Evolutionary conservation across 2,329 filamentous ascomycete species (phyloP), one percentile per base, ranked within the genome.

Genomic region (Geosmithia morbida): DNA sequence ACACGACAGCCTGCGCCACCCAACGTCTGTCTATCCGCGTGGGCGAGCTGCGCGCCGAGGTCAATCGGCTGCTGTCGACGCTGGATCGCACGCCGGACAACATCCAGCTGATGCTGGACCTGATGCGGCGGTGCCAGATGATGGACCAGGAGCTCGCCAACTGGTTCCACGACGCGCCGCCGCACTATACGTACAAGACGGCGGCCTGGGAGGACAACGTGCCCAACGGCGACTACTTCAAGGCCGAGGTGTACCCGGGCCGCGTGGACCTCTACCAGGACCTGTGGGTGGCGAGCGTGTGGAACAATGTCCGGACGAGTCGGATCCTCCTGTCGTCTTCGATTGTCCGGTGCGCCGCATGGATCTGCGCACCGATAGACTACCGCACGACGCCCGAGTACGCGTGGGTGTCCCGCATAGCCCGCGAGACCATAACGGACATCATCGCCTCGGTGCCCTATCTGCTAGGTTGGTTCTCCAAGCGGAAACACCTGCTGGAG

Each of bases 301-400:
- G 72, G 70, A 81, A 80, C 56, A 63, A 75, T 60, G 63, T 68
- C 50, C 66, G 77, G 16, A 67, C 72, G 16, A 67, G 70, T 7
- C 66, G 78, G 2, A 64, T 81, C 26, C 69, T 76, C 46, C 64
- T 81, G 20, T 69, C 71, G 2, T 71, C 74, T 16, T 60, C 77
- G 16, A 69, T 74, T 39, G 71, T 81, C 13, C 72, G 78, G 7
- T 79, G 75, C 54, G 70, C 72, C 7, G 77, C 78, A 2, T 81
- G 77, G 76, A 65, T 75, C 20, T 76, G 74, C 57, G 66, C 70
- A 8, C 77, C 78, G 0, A 68, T 76, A 8, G 77, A 82, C 58
- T 81, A 80, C 55, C 67, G 77, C 41, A 80, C 76, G 1, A 81
- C 77, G 6, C 70, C 75, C 17, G 75, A 81, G 57, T 81, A 81